Percentiles rank a stretch among this genome's conserved stretches.
phyloP scores from a whole-genome alignment of 192 early-diverging fungal genomes.

The Chytriomyces confervae region DNA sequence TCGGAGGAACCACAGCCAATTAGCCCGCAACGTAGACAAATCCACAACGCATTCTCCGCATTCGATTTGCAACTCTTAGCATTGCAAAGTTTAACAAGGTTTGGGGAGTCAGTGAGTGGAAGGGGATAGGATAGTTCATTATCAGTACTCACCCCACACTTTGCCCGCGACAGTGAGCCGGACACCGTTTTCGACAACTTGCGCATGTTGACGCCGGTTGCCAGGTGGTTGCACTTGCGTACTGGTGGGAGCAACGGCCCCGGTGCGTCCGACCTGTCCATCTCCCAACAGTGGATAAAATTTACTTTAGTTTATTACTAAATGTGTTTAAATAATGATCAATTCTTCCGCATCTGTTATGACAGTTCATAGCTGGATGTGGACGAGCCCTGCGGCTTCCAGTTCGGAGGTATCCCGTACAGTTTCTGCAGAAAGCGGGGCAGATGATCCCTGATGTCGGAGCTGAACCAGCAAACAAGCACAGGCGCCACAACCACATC shows the following conservation, averaged over 20 bases:
- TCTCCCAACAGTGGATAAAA: neutral
- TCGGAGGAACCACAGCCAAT: slow-evolving; percentile 46
- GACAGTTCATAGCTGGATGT: neutral
- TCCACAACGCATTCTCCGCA: slow-evolving; percentile 36
- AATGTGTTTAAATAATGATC: too few relatives aligned
- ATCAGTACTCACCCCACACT: neutral
- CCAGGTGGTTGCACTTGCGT: neutral
- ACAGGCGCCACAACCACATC: too few relatives aligned
- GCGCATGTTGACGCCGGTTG: neutral
- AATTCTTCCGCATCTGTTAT: too few relatives aligned
- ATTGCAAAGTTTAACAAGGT: neutral
- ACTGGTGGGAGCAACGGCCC: neutral
- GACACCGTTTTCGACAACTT: neutral
- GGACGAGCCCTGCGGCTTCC: neutral
- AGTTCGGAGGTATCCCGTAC: too few relatives aligned
- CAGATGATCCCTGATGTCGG: too few relatives aligned
- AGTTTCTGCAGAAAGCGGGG: too few relatives aligned
- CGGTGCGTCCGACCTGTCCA: neutral
- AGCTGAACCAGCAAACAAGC: too few relatives aligned
- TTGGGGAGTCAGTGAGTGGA: neutral
- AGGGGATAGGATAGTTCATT: neutral
- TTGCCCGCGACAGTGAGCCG: neutral
- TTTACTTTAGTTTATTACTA: too few relatives aligned
- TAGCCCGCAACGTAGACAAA: slow-evolving; percentile 47
- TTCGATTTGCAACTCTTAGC: neutral